phyloP scores from a whole-genome alignment of 768 basidiomycete genomes.

The Mycena metata region DNA sequence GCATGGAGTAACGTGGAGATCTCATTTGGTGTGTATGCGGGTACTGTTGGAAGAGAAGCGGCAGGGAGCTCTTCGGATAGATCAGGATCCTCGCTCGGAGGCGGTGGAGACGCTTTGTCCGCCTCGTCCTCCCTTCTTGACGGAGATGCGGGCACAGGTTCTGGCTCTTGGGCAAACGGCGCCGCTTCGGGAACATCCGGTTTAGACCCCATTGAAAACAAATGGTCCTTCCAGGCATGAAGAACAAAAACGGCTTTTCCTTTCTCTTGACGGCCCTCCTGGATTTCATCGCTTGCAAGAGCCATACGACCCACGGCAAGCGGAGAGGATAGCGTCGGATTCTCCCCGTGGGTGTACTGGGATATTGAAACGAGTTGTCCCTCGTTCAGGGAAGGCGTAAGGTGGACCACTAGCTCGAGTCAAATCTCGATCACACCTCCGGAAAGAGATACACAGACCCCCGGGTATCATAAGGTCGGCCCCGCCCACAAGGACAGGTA shows the following conservation, averaged over 20 bases:
- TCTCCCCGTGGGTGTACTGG: conserved; percentile 57
- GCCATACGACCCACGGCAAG: conserved; percentile 85
- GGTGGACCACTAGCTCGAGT: conserved; percentile 70
- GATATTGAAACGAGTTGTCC: conserved; percentile 75
- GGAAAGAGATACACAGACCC: conserved; percentile 59
- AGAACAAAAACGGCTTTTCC: conserved; percentile 83
- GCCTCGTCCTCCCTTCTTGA: conserved; percentile 19
- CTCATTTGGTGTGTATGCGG: conserved; percentile 50
- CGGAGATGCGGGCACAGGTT: conserved; percentile 6
- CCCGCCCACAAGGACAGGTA: conserved; percentile 80
- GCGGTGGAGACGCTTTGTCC: conserved; percentile 13
- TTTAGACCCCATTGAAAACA: conserved; percentile 83
- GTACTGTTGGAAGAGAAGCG: conserved; percentile 22
- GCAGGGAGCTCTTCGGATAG: conserved; percentile 12
- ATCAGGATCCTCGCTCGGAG: conserved; percentile 7
- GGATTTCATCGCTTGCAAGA: conserved; percentile 62
- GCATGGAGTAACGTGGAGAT: conserved; percentile 69
- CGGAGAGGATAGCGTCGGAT: conserved; percentile 62
- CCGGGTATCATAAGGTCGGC: conserved; percentile 93
- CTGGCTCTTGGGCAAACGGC: conserved; percentile 37
- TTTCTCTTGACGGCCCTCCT: conserved; percentile 60
- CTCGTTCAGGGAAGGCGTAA: conserved; percentile 56
- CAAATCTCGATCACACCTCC: conserved; percentile 17
- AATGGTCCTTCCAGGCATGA: conserved; percentile 82
- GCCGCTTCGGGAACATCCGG: conserved; percentile 64